Percentiles rank a stretch among this genome's conserved stretches.
phyloP scores from a whole-genome alignment of 768 basidiomycete genomes.

The Agaricus blazei region DNA sequence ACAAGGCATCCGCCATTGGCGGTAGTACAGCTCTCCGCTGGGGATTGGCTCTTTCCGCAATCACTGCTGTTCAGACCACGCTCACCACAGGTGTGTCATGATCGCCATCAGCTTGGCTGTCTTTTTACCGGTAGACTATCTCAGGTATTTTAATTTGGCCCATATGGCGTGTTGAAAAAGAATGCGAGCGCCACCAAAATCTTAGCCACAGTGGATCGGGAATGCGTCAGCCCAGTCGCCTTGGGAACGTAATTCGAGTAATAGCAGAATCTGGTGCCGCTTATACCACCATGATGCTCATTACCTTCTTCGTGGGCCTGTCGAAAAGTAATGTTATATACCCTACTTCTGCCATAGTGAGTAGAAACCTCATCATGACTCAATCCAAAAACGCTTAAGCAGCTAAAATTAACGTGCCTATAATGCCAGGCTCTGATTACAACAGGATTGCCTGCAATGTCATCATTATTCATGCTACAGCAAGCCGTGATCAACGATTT shows the following conservation, averaged over 20 bases:
- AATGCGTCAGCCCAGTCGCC: neutral
- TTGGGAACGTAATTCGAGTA: neutral
- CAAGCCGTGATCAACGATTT: neutral
- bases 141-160: neutral
- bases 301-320: neutral
- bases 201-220: neutral
- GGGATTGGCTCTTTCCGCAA: neutral
- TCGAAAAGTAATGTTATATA: neutral
- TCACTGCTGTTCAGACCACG: neutral
- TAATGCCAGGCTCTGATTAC: neutral
- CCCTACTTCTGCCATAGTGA: neutral
- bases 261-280: slow-evolving; percentile 1
- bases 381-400: neutral
- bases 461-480: neutral
- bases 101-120: neutral
- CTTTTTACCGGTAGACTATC: neutral
- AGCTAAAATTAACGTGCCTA: too few species aligned
- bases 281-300: neutral
- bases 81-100: neutral
- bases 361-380: neutral
- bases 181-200: neutral
- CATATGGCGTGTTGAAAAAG: too few species aligned
- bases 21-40: neutral
- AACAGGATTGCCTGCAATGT: slow-evolving; percentile 1
- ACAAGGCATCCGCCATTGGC: neutral